Percentiles rank a stretch among this genome's conserved stretches.
Evolutionary conservation across 257 asterid species (phyloP).

Genomic region (Ophiorrhiza pumila): DNA sequence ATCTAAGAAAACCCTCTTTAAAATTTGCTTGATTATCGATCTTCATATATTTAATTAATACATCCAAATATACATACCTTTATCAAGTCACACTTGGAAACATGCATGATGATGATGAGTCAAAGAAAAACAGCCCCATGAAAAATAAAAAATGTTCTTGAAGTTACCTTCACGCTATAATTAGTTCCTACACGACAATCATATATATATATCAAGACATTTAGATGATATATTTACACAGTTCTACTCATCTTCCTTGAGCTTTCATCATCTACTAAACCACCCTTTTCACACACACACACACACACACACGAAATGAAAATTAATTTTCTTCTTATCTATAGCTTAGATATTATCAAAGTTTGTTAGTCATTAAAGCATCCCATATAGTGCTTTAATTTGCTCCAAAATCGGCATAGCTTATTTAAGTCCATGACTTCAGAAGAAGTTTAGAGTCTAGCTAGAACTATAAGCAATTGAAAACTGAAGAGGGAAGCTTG

Average conservation of each 20-base stretch:
- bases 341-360: no score
- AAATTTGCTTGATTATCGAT: no score
- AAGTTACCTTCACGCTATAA: conserved; percentile 4
- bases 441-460: background rate
- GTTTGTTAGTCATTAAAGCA: no score
- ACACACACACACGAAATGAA: conserved; percentile 5
- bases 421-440: background rate
- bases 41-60: no score
- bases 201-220: background rate
- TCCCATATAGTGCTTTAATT: no score
- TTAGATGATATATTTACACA: no score
- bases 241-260: background rate
- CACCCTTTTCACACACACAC: background rate
- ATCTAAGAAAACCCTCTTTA: background rate
- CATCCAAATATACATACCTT: background rate
- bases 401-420: no score
- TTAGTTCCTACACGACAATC: background rate
- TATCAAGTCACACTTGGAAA: conserved; percentile 1
- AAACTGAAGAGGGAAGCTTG: background rate
- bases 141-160: background rate
- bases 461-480: background rate
- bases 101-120: background rate
- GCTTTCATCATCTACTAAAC: background rate
- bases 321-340: no score
- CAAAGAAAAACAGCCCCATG: conserved; percentile 5